phyloP scores from a whole-genome alignment of 192 early-diverging fungal species.

The Umbelopsis sp. region DNA sequence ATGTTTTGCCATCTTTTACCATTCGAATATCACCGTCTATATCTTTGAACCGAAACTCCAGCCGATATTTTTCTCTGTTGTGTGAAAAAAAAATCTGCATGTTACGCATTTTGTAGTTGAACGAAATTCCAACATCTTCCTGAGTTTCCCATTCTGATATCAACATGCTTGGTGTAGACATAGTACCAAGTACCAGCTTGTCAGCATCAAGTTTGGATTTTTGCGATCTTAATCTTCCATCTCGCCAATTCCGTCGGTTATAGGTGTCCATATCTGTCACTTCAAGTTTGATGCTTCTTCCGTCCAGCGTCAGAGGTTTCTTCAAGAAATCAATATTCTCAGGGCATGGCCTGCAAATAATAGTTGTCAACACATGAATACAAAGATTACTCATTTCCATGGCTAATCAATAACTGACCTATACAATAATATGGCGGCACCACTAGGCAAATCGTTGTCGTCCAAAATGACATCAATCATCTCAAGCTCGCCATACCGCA shows the following conservation, averaged over 20 bases:
- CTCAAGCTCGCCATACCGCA: slow-evolving; percentile 10
- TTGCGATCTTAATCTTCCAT: not conserved
- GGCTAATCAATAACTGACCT: slow-evolving; percentile 21
- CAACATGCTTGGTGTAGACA: slow-evolving; percentile 23
- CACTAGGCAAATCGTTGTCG: slow-evolving; percentile 10
- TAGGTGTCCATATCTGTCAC: not conserved
- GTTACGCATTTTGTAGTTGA: slow-evolving; percentile 32
- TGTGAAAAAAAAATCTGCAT: slow-evolving; percentile 33
- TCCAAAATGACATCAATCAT: slow-evolving; percentile 5
- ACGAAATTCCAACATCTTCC: not conserved
- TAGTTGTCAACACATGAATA: not conserved
- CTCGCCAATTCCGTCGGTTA: not conserved
- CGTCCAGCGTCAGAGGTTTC: slow-evolving; percentile 25
- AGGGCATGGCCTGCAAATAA: not conserved
- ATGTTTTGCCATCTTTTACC: slow-evolving; percentile 10
- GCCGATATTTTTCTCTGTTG: slow-evolving; percentile 7
- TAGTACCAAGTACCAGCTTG: slow-evolving; percentile 30
- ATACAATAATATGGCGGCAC: slow-evolving; percentile 21
- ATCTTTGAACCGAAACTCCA: slow-evolving; percentile 45
- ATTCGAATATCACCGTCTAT: slow-evolving; percentile 25
- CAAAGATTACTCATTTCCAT: not conserved
- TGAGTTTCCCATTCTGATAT: slow-evolving; percentile 25
- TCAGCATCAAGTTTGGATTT: slow-evolving; percentile 3
- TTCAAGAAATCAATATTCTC: not conserved
- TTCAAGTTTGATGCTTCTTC: slow-evolving; percentile 24